Conservation (phyloP, 257 asterid species). For the Gentiana dahurica region DNA sequence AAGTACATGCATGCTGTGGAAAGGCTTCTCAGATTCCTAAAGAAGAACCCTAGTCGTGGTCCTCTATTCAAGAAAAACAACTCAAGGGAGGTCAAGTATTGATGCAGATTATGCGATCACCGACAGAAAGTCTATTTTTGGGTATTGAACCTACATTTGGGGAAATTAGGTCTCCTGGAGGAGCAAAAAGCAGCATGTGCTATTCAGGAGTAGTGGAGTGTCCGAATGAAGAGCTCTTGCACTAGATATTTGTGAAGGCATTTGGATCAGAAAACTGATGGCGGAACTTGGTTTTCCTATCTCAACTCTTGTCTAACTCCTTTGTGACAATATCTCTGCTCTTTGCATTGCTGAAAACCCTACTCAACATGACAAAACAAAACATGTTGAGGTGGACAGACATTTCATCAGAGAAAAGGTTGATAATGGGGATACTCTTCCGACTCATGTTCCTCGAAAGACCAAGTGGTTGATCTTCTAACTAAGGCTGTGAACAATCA, state of each 20-base stretch:
- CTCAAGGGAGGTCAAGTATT: background rate
- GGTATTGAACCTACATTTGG: conserved; percentile 3
- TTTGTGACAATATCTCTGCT: conserved; percentile 7
- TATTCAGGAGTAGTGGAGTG: background rate
- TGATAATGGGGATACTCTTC: no score
- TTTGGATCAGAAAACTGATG: background rate
- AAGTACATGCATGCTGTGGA: background rate
- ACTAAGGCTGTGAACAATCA: no score
- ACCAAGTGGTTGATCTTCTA: no score
- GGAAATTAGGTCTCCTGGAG: conserved; percentile 5
- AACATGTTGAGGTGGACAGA: background rate
- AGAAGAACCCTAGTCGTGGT: background rate
- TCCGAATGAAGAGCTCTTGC: background rate
- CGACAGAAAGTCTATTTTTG: background rate
- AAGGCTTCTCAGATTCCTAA: background rate
- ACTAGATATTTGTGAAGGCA: background rate
- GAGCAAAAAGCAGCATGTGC: conserved; percentile 4
- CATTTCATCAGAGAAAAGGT: background rate
- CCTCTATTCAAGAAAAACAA: background rate
- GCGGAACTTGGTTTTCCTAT: background rate
- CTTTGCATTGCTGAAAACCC: background rate
- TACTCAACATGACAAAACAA: conserved; percentile 2
- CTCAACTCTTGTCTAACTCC: background rate
- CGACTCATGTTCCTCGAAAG: no score
- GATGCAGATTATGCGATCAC: conserved; percentile 2